Base-by-base conservation (phyloP, 305 asterid species). In the Fraxinus paxiana region DNA sequence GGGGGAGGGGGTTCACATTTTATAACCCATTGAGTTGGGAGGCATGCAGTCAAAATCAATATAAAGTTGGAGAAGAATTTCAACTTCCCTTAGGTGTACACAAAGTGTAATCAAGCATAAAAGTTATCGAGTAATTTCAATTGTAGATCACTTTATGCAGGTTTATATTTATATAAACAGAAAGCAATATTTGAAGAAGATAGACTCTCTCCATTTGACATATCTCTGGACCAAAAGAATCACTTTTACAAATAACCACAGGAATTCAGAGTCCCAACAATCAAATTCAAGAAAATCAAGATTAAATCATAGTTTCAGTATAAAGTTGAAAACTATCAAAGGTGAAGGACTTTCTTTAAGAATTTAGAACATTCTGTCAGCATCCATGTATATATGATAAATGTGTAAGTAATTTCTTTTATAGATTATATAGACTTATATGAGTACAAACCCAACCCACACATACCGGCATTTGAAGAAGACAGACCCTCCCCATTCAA, bases 251-350 rank as follows among this genome's bases (percentile, higher is more conserved):
- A 34, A 63, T 38, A 80, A 76, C 9, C 34, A 6, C 37, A 59
- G 8, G n/a, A 35, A 56, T 24, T 28, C 78, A 65, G 54, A 43
- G 20, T 41, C 71, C 63, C 61, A 80, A 78, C 56, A 73, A 26
- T 71, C 69, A 38, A 78, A 46, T 69, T 67, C 82, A 76, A 76
- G 71, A 56, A 79, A 80, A 48, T 35, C 74, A 26, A 41, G 59
- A 75, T 75, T 35, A 46, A 26, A 80, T 43, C 30, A 83, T 24
- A 73, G 76, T 70, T 83, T 59, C 2, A 28, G 72, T 41, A 78
- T 65, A 65, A 80, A 37, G 20, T 41, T 18, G 38, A 41, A 78
- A 71, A 74, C 22, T 61, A 46, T 26, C 78, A 56, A 22, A 59
- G 37, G 75, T 31, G n/a, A 43, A 43, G 43, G 80, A 73, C 37